Evolutionary conservation across 805 yeast species (phyloP).

Genomic region (Wickerhamiella bombiphila): DNA sequence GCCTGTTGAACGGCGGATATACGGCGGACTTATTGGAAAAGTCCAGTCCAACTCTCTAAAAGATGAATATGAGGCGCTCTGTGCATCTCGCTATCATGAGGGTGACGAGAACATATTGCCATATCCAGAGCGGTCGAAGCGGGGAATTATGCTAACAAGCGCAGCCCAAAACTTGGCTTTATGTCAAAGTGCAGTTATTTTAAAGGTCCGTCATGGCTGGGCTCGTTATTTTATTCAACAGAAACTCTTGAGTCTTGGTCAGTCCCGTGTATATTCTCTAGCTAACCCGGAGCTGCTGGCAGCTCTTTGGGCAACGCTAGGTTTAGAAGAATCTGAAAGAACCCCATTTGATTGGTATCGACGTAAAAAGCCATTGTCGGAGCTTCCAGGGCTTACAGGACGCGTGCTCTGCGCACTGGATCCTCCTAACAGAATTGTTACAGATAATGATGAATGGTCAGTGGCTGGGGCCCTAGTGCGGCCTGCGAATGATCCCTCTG

Average conservation of each 20-base stretch:
- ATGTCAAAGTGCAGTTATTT: constrained; percentile 4
- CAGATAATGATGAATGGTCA: not conserved
- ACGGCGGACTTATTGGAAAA: constrained; percentile 6
- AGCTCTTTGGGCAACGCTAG: constrained; percentile 5
- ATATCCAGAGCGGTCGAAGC: constrained; percentile 13
- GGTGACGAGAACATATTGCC: constrained; percentile 16
- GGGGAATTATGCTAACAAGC: constrained; percentile 12
- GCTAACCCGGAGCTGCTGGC: constrained; percentile 9
- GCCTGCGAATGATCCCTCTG: not conserved
- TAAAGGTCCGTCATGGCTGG: constrained; percentile 3
- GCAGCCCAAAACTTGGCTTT: constrained; percentile 5
- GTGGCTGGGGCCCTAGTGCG: not conserved
- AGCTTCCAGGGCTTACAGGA: constrained; percentile 1
- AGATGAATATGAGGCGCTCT: constrained; percentile 7
- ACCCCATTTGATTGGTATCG: constrained; percentile 13
- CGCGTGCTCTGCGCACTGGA: constrained; percentile 1
- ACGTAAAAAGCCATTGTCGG: too few species aligned
- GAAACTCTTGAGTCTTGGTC: constrained; percentile 9
- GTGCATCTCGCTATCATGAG: constrained; percentile 6
- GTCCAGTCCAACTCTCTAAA: not conserved
- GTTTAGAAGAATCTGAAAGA: not conserved
- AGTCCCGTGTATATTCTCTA: constrained; percentile 5
- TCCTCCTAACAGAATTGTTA: not conserved
- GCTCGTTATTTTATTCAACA: constrained; percentile 4
- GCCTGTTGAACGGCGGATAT: constrained; percentile 7